Evolutionary conservation across 2,329 filamentous ascomycete genomes (phyloP), one percentile per base, ranked within the genome.

Genomic region (Rugonectria rugulosa): DNA sequence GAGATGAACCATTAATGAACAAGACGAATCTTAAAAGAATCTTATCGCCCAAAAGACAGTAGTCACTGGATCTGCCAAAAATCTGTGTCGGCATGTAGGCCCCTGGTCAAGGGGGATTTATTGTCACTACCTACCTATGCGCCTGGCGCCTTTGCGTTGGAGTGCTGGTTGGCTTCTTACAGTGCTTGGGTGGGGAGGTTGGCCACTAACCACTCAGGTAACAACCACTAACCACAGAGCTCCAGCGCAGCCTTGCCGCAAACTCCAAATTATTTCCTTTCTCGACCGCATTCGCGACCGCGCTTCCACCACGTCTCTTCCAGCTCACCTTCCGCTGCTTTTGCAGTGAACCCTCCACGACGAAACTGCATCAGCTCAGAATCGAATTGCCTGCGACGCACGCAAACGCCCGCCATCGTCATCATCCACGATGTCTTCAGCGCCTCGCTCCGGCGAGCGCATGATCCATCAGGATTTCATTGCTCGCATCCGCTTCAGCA

Each of bases 401-500:
- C 41, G 51, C 59, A 53, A 59, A 56, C 55, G 59, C 42, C 42
- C 12, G 29, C 10, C n/a, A n/a, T n/a, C 38, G 10, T 44, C 38
- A 10, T 57, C 43, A 37, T 36, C 42, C 55, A 52, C 49, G 42
- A 65, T 67, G 56, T 64, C 57, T 45, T 65, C 65, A 38, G 58
- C 53, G 49, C 50, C 66, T 63, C 75, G 75, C 65, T 70, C 73
- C 61, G 79, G 81, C 72, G 82, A 85, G 73, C 82, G 85, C 73
- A 81, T 85, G 69, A 81, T 88, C 68, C 92, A 96, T 72, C 95
- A 99, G 77, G 95, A 99, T 77, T 98, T 97, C 77, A 97, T 99
- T 72, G 94, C 93, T 61, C 90, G 93, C 68, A 91, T 97, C 70
- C 87, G 95, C 75, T 99, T 96, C 75, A 92, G 92, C 70, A 99